Evolutionary conservation across 2,329 filamentous ascomycete species (phyloP), one percentile per base, ranked within the genome.

Genomic region (Penicillium frequentans): DNA sequence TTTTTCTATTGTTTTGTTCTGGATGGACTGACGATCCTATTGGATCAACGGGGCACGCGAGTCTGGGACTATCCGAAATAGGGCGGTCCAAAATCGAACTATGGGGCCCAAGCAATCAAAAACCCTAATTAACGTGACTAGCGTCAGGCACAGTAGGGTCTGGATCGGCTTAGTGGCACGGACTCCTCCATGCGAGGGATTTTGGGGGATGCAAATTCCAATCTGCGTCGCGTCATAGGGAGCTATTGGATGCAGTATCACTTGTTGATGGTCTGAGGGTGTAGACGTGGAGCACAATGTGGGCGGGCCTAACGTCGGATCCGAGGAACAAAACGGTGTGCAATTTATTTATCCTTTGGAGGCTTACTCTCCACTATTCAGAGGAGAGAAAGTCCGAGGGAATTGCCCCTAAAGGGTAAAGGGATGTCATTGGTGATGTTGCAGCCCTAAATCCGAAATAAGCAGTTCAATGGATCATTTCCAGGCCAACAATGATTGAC

Each of bases 31-130:
- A 31, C 9, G 21, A 24, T 54, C 37, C 47, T 24, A 66, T 65
- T 66, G 64, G 64, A 14, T 26, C 14, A 14, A 35, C 23, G 33
- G 33, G 26, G 24, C 39, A 56, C 49, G 48, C 55, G 55, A 57
- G 56, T 55, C 57, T 64, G 54, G 59, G 21, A 59, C 60, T 63
- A 63, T 60, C 48, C 57, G 57, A 57, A 59, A 59, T 60, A 56
- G 57, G 62, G 57, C 54, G 55, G 60, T 44, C 56, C 58, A 55
- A 50, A 54, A 51, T 59, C 58, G 54, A 61, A 64, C 61, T 59
- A 63, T 63, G 60, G 52, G 62, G 58, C 56, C 54, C 49, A 56
- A 54, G 48, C 48, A 54, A 54, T 57, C 44, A 37, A 24, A 51
- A 39, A 52, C 23, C 55, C 55, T 55, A 58, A 52, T 39, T 44